A percentile compares a stretch with the other conserved stretches of the same genome.
Conservation (phyloP, 2,329 filamentous ascomycete genomes). For the Polychaeton citri region DNA sequence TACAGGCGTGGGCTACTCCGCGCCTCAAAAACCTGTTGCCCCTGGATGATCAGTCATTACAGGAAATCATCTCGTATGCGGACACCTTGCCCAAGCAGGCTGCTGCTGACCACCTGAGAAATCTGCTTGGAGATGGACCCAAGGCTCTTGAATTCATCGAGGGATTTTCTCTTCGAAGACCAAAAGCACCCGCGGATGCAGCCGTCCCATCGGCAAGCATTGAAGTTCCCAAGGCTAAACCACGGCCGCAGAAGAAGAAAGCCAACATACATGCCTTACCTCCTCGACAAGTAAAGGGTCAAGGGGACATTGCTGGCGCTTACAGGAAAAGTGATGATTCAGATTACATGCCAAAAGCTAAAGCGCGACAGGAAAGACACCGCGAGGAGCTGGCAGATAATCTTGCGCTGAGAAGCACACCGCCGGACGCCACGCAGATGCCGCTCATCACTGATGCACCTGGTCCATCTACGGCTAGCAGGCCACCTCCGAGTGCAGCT, state of each 20-base stretch:
- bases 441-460: constrained; percentile 32
- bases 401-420: constrained; percentile 38
- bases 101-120: constrained; percentile 72
- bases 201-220: constrained; percentile 10
- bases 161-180: constrained; percentile 56
- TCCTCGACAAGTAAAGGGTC: constrained; percentile 39
- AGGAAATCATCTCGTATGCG: constrained; percentile 74
- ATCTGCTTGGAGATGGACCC: constrained; percentile 75
- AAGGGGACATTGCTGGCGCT: constrained; percentile 50
- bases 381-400: constrained; percentile 28
- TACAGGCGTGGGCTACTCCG: constrained; percentile 43
- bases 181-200: constrained; percentile 16
- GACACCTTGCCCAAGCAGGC: constrained; percentile 61
- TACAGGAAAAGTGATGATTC: constrained; percentile 55
- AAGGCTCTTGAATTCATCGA: constrained; percentile 60
- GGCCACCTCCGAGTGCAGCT: constrained; percentile 50
- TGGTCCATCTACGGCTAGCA: constrained; percentile 23
- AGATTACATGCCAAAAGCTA: constrained; percentile 54
- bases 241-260: constrained; percentile 29
- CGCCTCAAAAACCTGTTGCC: constrained; percentile 72
- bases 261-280: constrained; percentile 23
- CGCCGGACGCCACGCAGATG: constrained; percentile 30
- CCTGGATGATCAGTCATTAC: constrained; percentile 70
- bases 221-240: constrained; percentile 25
- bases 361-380: constrained; percentile 18